These are phyloP conservation scores for Apophysomyces trapeziformis DNA, from an alignment of 371 early-diverging fungal species.

Conservation along the genomic window DNA sequence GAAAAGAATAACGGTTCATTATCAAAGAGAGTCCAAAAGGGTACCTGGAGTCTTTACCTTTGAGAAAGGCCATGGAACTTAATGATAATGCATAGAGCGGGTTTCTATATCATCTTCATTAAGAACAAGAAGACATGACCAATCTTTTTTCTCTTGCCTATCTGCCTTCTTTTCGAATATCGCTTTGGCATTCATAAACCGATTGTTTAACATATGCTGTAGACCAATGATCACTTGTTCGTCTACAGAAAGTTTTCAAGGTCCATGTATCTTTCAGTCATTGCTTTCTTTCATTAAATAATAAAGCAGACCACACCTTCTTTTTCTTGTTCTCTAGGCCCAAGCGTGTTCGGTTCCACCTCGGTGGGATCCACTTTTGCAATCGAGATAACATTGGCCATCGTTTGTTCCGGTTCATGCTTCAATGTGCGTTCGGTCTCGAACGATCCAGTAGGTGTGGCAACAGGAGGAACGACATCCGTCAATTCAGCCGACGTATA, in stretches of 20 bases:
- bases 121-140: not conserved
- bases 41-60: conserved; percentile 30
- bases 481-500: conserved; percentile 12
- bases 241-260: not conserved
- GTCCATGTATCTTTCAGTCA: conserved; percentile 27
- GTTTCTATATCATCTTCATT: conserved; percentile 25
- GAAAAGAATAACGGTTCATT: not conserved
- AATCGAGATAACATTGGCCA: conserved; percentile 25
- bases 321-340: conserved; percentile 55
- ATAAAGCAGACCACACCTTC: conserved; percentile 31
- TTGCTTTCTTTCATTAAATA: not conserved
- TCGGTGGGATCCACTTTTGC: conserved; percentile 25
- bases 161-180: conserved; percentile 41
- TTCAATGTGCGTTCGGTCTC: conserved; percentile 3
- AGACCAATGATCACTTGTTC: conserved; percentile 24
- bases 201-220: conserved; percentile 44
- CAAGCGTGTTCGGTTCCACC: conserved; percentile 42
- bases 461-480: conserved; percentile 16
- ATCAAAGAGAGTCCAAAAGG: too few relatives aligned
- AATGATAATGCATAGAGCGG: conserved; percentile 51
- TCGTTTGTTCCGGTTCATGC: conserved; percentile 16
- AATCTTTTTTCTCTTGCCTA: conserved; percentile 15
- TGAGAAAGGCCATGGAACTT: conserved; percentile 55
- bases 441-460: not conserved
- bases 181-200: conserved; percentile 48